Evolutionary conservation across 2,329 filamentous ascomycete species (phyloP).

Genomic region (Cordyceps farinosa): DNA sequence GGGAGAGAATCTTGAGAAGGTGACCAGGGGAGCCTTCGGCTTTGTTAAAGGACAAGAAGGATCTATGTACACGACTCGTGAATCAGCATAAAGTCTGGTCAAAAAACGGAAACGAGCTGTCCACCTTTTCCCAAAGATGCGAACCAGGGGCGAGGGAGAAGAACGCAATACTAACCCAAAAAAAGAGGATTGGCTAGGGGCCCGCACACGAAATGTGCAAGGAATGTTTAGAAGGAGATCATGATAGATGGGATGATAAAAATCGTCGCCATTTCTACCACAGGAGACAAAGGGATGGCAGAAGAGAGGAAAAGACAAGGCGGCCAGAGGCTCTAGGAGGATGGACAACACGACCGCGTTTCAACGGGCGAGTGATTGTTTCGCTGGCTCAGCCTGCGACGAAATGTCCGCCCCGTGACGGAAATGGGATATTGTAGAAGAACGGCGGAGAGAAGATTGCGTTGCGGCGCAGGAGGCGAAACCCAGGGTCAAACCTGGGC

Average conservation of each 20-base stretch:
- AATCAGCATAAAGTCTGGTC: background rate
- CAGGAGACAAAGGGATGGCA: background rate
- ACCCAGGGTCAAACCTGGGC: constrained; percentile 12
- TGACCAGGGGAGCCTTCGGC: background rate
- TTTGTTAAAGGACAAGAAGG: background rate
- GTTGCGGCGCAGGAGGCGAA: constrained; percentile 12
- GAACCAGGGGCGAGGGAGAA: background rate
- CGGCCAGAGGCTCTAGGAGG: background rate
- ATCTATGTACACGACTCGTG: background rate
- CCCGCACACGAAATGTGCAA: background rate
- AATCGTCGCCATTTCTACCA: background rate
- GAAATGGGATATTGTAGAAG: background rate
- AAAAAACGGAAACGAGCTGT: constrained; percentile 7
- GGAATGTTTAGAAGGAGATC: background rate
- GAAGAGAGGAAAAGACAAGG: background rate
- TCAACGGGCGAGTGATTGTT: constrained; percentile 7
- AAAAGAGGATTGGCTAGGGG: background rate
- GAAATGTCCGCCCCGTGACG: background rate
- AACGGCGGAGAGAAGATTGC: background rate
- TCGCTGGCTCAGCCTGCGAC: constrained; percentile 9
- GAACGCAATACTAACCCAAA: background rate
- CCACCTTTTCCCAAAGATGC: background rate
- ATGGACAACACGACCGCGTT: constrained; percentile 5
- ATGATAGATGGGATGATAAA: constrained; percentile 12
- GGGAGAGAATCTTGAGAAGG: background rate